Percentiles rank a stretch among this genome's conserved stretches.
phyloP scores from a whole-genome alignment of 2,329 filamentous ascomycete species.

The Aspergillus sp. region DNA sequence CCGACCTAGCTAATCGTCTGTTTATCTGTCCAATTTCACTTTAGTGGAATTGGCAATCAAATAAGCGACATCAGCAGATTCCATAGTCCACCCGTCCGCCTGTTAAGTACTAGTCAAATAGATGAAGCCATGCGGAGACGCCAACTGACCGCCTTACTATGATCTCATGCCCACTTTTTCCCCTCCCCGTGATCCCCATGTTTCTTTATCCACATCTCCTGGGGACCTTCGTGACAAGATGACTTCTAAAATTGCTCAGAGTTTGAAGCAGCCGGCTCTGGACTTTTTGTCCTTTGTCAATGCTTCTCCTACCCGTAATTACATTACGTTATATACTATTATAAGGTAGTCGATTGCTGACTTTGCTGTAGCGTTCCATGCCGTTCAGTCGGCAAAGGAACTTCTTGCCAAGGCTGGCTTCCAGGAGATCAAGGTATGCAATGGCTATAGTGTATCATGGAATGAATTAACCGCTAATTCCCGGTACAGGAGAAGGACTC shows the following conservation, averaged over 20 bases:
- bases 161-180: conserved; percentile 15
- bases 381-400: conserved; percentile 74
- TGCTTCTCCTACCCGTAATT: conserved; percentile 84
- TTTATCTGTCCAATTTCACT: not conserved
- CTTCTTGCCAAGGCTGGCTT: conserved; percentile 84
- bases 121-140: no score
- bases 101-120: not conserved
- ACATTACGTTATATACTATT: conserved; percentile 1
- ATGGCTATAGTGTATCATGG: not conserved
- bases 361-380: conserved; percentile 76
- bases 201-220: conserved; percentile 12
- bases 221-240: conserved; percentile 31
- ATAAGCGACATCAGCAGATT: not conserved
- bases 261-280: conserved; percentile 56
- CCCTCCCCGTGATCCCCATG: conserved; percentile 13
- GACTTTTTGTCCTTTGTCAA: conserved; percentile 95
- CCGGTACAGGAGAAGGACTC: conserved; percentile 72
- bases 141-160: conserved; percentile 11
- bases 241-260: conserved; percentile 31
- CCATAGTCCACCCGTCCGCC: not conserved
- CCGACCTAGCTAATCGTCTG: not conserved
- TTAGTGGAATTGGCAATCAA: not conserved
- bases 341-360: no score
- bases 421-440: conserved; percentile 69
- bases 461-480: not conserved